phyloP scores from a whole-genome alignment of 148 eudicot species.

The Arctostaphylos glauca region DNA sequence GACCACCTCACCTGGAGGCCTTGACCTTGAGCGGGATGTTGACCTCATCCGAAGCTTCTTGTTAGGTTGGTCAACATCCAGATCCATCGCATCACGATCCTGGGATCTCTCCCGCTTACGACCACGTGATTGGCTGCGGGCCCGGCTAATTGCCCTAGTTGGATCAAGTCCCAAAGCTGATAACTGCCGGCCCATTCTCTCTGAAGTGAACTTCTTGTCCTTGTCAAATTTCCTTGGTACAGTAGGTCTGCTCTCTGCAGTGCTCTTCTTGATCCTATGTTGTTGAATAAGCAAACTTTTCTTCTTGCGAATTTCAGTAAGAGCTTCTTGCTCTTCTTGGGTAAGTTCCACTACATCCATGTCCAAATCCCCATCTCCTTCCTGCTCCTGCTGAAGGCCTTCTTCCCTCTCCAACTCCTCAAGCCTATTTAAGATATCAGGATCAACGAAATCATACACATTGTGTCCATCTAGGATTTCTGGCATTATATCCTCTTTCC shows the following conservation, averaged over 20 bases:
- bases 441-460: constrained; percentile 80
- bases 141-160: constrained; percentile 54
- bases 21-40: constrained; percentile 45
- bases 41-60: constrained; percentile 67
- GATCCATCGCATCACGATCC: constrained; percentile 62
- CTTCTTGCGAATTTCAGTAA: constrained; percentile 70
- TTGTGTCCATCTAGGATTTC: constrained; percentile 93
- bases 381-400: constrained; percentile 61
- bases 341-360: constrained; percentile 71
- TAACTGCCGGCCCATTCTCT: constrained; percentile 83
- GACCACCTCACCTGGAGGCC: constrained; percentile 66
- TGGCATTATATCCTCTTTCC: constrained; percentile 88
- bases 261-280: constrained; percentile 83
- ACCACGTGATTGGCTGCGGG: constrained; percentile 79
- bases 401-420: constrained; percentile 91
- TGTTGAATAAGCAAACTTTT: constrained; percentile 74
- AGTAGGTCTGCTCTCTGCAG: constrained; percentile 58
- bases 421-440: constrained; percentile 78
- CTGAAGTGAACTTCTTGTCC: constrained; percentile 55
- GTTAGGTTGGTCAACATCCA: constrained; percentile 51
- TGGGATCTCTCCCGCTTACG: constrained; percentile 86
- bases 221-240: constrained; percentile 41
- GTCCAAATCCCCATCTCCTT: constrained; percentile 69
- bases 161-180: constrained; percentile 59
- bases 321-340: constrained; percentile 61